A percentile compares a stretch with the other conserved stretches of the same genome.
phyloP scores from a whole-genome alignment of 192 early-diverging fungal species.

The Backusella australiensis region DNA sequence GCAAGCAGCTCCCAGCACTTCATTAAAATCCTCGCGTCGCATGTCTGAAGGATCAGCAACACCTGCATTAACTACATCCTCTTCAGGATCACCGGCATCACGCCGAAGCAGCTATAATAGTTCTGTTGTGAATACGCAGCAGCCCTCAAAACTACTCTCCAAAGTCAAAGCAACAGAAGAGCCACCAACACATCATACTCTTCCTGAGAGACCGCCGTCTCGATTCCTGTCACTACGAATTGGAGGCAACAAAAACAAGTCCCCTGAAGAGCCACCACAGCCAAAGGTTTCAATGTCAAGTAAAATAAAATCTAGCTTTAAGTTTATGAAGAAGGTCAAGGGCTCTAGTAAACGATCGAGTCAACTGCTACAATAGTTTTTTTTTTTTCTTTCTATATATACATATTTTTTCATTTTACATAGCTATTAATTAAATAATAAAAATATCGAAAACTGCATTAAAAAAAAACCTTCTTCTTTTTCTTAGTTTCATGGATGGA shows the following conservation, averaged over 20 bases:
- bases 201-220: not conserved
- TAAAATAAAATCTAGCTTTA: not conserved
- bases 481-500: not conserved
- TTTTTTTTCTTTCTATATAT: not conserved
- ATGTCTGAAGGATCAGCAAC: conserved; percentile 3
- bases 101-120: not conserved
- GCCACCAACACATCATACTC: not conserved
- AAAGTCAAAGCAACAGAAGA: not conserved
- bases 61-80: not conserved
- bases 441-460: too few relatives aligned
- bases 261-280: not conserved
- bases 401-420: not conserved
- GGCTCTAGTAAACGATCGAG: not conserved
- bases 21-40: not conserved
- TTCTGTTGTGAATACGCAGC: not conserved
- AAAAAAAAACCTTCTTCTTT: not conserved
- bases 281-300: conserved; percentile 1
- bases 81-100: not conserved
- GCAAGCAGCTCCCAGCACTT: not conserved
- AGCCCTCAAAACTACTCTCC: not conserved
- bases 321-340: not conserved
- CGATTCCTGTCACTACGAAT: not conserved
- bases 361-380: not conserved
- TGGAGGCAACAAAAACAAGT: not conserved
- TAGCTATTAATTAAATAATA: too few relatives aligned